Evolutionary conservation across 2,329 filamentous ascomycete genomes (phyloP), one percentile per base, ranked within the genome.

Genomic region (Hymenoscyphus fructigenus): DNA sequence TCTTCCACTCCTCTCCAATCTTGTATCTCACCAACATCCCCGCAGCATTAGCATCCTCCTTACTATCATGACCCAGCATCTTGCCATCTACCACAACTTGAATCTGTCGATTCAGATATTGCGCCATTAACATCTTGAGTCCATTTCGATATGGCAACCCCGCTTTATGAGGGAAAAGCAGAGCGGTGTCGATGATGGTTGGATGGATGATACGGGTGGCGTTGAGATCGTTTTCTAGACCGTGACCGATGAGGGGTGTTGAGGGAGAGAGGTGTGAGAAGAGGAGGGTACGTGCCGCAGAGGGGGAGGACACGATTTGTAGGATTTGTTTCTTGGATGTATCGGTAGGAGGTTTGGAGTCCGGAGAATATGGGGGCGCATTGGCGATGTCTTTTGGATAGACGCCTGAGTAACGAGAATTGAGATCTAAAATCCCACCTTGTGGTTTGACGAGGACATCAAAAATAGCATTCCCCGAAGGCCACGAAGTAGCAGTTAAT

Each of bases 211-310:
- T 84, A 41, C 94, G 90, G 50, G 90, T 83, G 2, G 89, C 86
- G 75, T 97, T 97, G 63, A 99, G 84, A 73, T 99, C 95, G 75
- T 99, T 99, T 73, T 99, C 95, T 9, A 98, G 86, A 0, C 92
- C 93, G 76, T 99, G 95, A 0, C 95, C 95, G 57, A 99, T 91
- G 0, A 99, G 79, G 0, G 93, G 91, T 0, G 93, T 99, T 0
- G 84, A 79, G 0, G 92, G 91, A 1, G 88, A 84, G 59, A 99
- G 83, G 61, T 91, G 83, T 0, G 85, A 83, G 77, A 96, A 92
- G 9, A 99, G 84, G 0, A 97, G 82, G 1, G 87, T 81, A 9
- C 95, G 89, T 0, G 95, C 95, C 32, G 81, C 84, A 26, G 86
- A 80, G 0, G 93, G 93, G 0, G 90, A 93, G 0, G 87, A 80